A percentile compares a stretch with the other conserved stretches of the same genome.
phyloP scores from a whole-genome alignment of 768 basidiomycete species.

The Lactarius indigo region DNA sequence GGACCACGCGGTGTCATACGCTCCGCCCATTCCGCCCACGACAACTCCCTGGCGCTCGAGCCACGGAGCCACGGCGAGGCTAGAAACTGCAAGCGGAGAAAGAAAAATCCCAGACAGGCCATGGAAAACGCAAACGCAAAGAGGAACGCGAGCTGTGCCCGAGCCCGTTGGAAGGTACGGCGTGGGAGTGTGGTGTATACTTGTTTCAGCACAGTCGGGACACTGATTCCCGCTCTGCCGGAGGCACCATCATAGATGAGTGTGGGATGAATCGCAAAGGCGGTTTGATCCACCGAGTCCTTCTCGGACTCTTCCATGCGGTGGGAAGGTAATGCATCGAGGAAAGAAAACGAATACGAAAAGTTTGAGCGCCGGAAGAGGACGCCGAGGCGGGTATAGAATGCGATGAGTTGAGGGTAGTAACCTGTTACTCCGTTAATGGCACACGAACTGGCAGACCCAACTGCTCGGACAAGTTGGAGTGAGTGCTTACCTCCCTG shows the following conservation, averaged over 20 bases:
- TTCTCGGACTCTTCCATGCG: neutral
- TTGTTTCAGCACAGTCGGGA: constrained; percentile 37
- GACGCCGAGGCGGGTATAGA: constrained; percentile 62
- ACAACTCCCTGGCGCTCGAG: constrained; percentile 31
- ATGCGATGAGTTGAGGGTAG: constrained; percentile 63
- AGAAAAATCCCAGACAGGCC: constrained; percentile 37
- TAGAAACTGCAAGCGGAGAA: constrained; percentile 28
- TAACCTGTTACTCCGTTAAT: constrained; percentile 47
- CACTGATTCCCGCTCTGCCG: constrained; percentile 49
- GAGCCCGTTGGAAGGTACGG: constrained; percentile 19
- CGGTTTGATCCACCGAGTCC: constrained; percentile 26
- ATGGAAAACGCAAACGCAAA: constrained; percentile 43
- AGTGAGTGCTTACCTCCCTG: constrained; percentile 55
- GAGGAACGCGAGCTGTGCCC: constrained; percentile 26
- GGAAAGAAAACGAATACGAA: constrained; percentile 66
- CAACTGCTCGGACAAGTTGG: neutral
- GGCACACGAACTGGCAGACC: neutral
- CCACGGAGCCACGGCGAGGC: constrained; percentile 32
- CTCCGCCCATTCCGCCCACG: constrained; percentile 49
- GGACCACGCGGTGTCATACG: constrained; percentile 40
- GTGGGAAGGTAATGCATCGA: constrained; percentile 33
- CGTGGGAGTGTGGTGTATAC: constrained; percentile 24
- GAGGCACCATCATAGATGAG: constrained; percentile 67
- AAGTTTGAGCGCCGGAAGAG: constrained; percentile 55
- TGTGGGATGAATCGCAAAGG: constrained; percentile 32